phyloP scores from a whole-genome alignment of 139 green algal species.

The Chlamydomonas sp. region DNA sequence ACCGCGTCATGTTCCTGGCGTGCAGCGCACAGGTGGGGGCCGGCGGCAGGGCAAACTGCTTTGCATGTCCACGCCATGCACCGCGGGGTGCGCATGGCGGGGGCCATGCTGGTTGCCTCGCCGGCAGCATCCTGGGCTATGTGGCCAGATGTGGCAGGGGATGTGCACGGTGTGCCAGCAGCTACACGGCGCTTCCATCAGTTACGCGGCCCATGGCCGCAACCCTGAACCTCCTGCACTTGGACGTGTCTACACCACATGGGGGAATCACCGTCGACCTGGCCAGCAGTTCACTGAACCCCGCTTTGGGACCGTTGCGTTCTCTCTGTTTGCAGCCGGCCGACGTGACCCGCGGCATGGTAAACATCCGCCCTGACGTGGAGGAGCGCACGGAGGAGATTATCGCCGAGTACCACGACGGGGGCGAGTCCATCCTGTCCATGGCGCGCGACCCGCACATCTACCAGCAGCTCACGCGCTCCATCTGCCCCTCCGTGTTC shows the following conservation, averaged over 20 bases:
- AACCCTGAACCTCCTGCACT: too few species aligned
- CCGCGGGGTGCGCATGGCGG: too few species aligned
- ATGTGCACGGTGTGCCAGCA: too few species aligned
- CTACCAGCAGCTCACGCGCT: constrained; percentile 77
- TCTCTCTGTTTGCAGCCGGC: constrained; percentile 45
- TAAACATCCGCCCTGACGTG: constrained; percentile 85
- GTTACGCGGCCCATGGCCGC: too few species aligned
- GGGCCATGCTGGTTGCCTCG: too few species aligned
- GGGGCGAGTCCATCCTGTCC: constrained; percentile 49
- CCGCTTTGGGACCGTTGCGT: not conserved
- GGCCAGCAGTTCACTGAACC: not conserved
- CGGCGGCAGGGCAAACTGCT: not conserved
- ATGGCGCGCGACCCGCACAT: constrained; percentile 57
- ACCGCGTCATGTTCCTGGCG: constrained; percentile 88
- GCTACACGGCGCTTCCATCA: too few species aligned
- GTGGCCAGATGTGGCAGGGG: too few species aligned
- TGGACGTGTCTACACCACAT: too few species aligned
- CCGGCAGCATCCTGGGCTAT: too few species aligned
- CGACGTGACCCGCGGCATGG: constrained; percentile 67
- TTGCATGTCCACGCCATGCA: not conserved
- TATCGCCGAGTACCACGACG: constrained; percentile 62
- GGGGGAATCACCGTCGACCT: too few species aligned
- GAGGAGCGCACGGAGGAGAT: constrained; percentile 70
- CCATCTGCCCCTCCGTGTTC: constrained; percentile 88
- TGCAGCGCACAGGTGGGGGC: constrained; percentile 47